These are phyloP conservation scores for Elasticomyces elasticus DNA, from an alignment of 495 filamentous ascomycete species.

Conservation along the genomic window DNA sequence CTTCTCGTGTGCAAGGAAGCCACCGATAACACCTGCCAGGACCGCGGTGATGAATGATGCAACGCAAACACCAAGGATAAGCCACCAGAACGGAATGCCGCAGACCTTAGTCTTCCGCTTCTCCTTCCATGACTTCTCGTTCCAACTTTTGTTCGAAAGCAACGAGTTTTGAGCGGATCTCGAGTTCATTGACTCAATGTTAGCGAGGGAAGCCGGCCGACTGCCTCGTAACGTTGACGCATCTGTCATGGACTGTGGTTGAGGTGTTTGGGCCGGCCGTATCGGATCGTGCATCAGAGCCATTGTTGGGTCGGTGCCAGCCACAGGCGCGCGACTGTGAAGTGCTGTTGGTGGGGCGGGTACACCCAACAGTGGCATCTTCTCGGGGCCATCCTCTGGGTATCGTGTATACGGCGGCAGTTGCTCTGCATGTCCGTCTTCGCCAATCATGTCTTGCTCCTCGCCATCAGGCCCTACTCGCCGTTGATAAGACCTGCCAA, in stretches of 20 bases:
- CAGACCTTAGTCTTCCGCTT: conserved; percentile 26
- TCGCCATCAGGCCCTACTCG: conserved; percentile 70
- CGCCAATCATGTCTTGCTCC: conserved; percentile 81
- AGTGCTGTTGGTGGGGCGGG: conserved; percentile 11
- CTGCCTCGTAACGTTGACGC: conserved; percentile 1
- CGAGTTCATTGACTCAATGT: not conserved
- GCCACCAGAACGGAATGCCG: conserved; percentile 28
- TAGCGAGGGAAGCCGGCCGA: conserved; percentile 3
- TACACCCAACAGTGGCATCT: conserved; percentile 8
- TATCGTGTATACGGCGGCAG: conserved; percentile 82
- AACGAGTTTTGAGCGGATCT: not conserved
- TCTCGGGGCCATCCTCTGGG: conserved; percentile 42
- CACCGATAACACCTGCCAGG: conserved; percentile 31
- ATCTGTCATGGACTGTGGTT: conserved; percentile 20
- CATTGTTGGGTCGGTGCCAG: conserved; percentile 18
- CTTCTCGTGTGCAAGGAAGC: conserved; percentile 19
- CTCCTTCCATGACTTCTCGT: conserved; percentile 26
- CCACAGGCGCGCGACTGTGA: conserved; percentile 18
- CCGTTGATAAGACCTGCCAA: conserved; percentile 53
- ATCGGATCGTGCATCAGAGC: conserved; percentile 15
- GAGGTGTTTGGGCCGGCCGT: conserved; percentile 7
- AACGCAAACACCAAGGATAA: conserved; percentile 45
- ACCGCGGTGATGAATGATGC: conserved; percentile 40
- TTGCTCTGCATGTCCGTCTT: conserved; percentile 81
- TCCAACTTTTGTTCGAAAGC: conserved; percentile 26